Conservation (phyloP, 164 flowering plant species). For the Aristolochia fimbriata region DNA sequence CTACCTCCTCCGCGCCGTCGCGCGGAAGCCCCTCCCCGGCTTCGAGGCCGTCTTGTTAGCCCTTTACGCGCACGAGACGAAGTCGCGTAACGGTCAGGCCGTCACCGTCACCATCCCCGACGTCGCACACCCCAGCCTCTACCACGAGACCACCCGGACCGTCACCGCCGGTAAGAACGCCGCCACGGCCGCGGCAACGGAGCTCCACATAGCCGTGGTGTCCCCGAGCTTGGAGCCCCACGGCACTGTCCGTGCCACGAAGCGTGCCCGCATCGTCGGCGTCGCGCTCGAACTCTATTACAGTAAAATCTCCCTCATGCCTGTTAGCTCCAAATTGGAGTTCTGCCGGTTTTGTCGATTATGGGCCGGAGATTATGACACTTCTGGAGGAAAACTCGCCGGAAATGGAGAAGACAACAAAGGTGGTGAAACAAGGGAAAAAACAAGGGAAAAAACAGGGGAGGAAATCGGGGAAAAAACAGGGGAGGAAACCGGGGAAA, state of each 20-base stretch:
- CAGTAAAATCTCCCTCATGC: conserved; percentile 48
- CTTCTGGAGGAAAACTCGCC: too few species aligned
- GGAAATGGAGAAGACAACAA: conserved; percentile 7
- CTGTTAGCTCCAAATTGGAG: conserved; percentile 54
- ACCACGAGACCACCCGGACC: conserved; percentile 37
- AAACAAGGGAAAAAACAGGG: neutral
- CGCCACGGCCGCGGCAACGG: conserved; percentile 35
- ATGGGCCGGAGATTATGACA: conserved; percentile 72
- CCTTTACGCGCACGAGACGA: conserved; percentile 63
- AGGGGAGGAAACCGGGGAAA: conserved; percentile 3
- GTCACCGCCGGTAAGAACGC: conserved; percentile 13
- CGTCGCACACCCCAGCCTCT: conserved; percentile 56
- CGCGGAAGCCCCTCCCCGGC: conserved; percentile 52
- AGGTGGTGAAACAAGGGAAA: too few species aligned
- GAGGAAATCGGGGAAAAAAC: conserved; percentile 7
- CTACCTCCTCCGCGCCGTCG: conserved; percentile 59
- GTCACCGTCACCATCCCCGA: conserved; percentile 55
- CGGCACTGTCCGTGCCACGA: conserved; percentile 65
- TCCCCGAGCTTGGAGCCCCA: conserved; percentile 71
- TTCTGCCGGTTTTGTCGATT: conserved; percentile 55
- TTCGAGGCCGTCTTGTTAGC: conserved; percentile 83
- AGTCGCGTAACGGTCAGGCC: conserved; percentile 45
- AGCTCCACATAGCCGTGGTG: conserved; percentile 46
- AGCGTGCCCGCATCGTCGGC: conserved; percentile 71
- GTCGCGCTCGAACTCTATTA: conserved; percentile 70